Conservation (phyloP, 352 stramenopile genomes). For the Thraustochytrium sp. region DNA sequence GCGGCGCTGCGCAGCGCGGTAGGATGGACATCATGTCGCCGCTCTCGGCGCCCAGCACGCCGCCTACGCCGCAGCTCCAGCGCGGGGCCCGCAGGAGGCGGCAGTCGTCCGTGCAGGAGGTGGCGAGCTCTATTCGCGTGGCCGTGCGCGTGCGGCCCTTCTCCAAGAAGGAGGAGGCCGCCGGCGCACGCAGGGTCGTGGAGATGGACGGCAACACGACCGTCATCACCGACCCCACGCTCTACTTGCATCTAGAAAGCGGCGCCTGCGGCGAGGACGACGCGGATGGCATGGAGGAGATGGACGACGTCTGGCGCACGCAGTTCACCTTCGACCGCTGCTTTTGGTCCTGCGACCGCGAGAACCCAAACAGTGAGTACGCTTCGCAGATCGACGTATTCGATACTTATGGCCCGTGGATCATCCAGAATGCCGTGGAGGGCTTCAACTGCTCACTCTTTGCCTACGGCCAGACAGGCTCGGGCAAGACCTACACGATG, state of each 20-base stretch:
- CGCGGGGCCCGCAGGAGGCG: background rate
- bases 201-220: slow-evolving; percentile 22
- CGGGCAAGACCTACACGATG: slow-evolving; percentile 94
- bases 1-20: too few relatives aligned
- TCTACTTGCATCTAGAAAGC: slow-evolving; percentile 2
- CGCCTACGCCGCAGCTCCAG: background rate
- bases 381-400: slow-evolving; percentile 87
- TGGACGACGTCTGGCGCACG: slow-evolving; percentile 26
- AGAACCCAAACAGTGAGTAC: background rate
- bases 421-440: slow-evolving; percentile 80
- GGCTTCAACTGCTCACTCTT: slow-evolving; percentile 98
- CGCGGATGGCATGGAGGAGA: background rate
- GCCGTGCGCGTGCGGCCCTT: slow-evolving; percentile 39
- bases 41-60: too few relatives aligned
- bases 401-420: slow-evolving; percentile 82
- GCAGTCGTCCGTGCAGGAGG: background rate
- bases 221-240: slow-evolving; percentile 30
- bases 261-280: background rate
- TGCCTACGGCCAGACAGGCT: slow-evolving; percentile 93
- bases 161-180: background rate
- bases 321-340: slow-evolving; percentile 31
- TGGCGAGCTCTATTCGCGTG: slow-evolving; percentile 26
- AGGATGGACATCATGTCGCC: too few relatives aligned
- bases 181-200: background rate
- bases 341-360: slow-evolving; percentile 37